These are phyloP conservation scores for Cadophora gregata DNA, from an alignment of 2,329 filamentous ascomycete genomes.

Conservation along the genomic window DNA sequence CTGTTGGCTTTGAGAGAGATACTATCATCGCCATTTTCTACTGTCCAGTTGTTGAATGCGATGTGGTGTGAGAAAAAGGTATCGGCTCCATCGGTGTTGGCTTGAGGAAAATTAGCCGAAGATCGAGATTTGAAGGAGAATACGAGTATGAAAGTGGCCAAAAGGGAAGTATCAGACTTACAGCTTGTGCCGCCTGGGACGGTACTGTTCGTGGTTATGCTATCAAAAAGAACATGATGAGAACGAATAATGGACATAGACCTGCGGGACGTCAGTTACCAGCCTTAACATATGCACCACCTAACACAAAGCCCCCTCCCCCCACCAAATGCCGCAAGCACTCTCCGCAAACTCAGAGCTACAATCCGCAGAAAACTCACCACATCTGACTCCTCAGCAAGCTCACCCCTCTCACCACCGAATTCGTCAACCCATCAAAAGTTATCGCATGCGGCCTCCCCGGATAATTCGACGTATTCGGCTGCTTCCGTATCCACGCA, in stretches of 20 bases:
- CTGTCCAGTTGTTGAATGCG: conserved; percentile 55
- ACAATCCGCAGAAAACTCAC: conserved; percentile 31
- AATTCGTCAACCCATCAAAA: conserved; percentile 55
- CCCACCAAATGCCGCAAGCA: background rate
- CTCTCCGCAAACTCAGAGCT: background rate
- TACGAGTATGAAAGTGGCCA: background rate
- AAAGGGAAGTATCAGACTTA: background rate
- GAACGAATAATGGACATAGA: conserved; percentile 51
- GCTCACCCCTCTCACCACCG: conserved; percentile 53
- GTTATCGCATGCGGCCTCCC: conserved; percentile 59
- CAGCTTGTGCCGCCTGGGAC: background rate
- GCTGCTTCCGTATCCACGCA: conserved; percentile 48
- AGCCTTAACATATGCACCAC: too few relatives aligned
- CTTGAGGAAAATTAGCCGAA: conserved; percentile 34
- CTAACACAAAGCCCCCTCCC: too few relatives aligned
- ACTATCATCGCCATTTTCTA: conserved; percentile 60
- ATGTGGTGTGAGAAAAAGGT: conserved; percentile 60
- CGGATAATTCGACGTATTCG: conserved; percentile 52
- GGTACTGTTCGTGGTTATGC: background rate
- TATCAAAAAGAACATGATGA: conserved; percentile 51
- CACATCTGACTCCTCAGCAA: conserved; percentile 67
- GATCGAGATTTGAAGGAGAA: background rate
- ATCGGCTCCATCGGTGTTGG: conserved; percentile 55
- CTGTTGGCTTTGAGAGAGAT: conserved; percentile 62
- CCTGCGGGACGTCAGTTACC: conserved; percentile 12